Percentiles rank a stretch among this genome's conserved stretches.
These are phyloP conservation scores for Botryotinia convoluta DNA, from an alignment of 2,329 filamentous ascomycete genomes.

Conservation along the genomic window DNA sequence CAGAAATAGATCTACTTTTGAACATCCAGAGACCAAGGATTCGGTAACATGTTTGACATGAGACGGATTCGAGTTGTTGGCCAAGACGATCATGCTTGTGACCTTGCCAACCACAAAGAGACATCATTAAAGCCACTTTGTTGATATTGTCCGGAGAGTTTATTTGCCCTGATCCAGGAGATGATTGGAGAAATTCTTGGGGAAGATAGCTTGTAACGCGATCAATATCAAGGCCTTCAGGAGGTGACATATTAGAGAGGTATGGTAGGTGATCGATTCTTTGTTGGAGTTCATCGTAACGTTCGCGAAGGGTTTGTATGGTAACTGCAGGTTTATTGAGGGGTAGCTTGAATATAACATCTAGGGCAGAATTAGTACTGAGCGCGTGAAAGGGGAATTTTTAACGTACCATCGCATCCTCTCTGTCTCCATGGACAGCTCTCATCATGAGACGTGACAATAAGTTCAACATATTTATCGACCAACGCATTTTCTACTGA, in stretches of 20 bases:
- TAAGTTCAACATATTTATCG: constrained; percentile 70
- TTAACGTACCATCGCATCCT: constrained; percentile 73
- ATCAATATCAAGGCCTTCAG: constrained; percentile 52
- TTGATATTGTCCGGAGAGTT: constrained; percentile 44
- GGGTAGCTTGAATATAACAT: constrained; percentile 59
- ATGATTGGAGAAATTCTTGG: constrained; percentile 44
- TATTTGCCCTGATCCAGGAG: not conserved
- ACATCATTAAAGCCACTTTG: constrained; percentile 63
- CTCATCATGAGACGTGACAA: constrained; percentile 72
- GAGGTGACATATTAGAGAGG: constrained; percentile 55
- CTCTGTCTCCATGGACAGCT: constrained; percentile 82
- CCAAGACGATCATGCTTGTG: constrained; percentile 35
- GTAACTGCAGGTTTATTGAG: constrained; percentile 60
- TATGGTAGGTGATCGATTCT: constrained; percentile 59
- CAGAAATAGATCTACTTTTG: constrained; percentile 66
- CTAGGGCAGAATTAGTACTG: constrained; percentile 40
- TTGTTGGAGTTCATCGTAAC: constrained; percentile 62
- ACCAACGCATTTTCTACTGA: constrained; percentile 63
- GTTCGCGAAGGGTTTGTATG: constrained; percentile 55
- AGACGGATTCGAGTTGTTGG: constrained; percentile 44
- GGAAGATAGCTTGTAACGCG: constrained; percentile 50
- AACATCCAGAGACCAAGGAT: constrained; percentile 94
- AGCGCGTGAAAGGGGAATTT: constrained; percentile 34
- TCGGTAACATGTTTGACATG: constrained; percentile 81
- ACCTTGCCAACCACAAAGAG: constrained; percentile 74